phyloP scores from a whole-genome alignment of 768 basidiomycete species.

The Panaeolus cyanescens region DNA sequence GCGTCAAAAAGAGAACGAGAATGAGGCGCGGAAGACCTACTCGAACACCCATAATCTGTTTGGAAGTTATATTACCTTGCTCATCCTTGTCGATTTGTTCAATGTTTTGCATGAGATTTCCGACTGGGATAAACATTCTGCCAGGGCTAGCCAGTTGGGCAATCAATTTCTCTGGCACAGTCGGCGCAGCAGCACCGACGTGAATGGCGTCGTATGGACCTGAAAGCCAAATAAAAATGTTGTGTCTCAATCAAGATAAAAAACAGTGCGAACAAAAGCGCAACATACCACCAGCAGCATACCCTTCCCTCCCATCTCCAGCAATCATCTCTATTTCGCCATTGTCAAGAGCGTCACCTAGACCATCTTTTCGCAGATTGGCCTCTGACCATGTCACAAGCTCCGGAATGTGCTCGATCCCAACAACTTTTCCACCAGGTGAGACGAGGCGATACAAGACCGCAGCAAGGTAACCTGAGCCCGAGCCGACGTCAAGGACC shows the following conservation, averaged over 20 bases:
- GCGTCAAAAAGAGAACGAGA: not conserved
- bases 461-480: conserved; percentile 85
- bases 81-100: conserved; percentile 79
- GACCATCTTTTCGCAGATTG: conserved; percentile 71
- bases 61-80: conserved; percentile 64
- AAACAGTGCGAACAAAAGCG: not conserved
- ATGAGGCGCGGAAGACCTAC: conserved; percentile 43
- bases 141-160: conserved; percentile 78
- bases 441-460: conserved; percentile 77
- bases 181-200: conserved; percentile 90
- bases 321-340: conserved; percentile 62
- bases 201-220: conserved; percentile 86
- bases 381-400: conserved; percentile 68
- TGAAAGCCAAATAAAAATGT: conserved; percentile 16
- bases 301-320: conserved; percentile 83
- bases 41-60: conserved; percentile 76
- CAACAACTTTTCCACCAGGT: conserved; percentile 66
- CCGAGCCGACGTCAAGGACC: conserved; percentile 89
- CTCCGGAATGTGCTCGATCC: conserved; percentile 88
- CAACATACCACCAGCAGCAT: conserved; percentile 29
- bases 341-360: conserved; percentile 52
- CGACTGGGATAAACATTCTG: conserved; percentile 93
- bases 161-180: conserved; percentile 67
- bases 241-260: not conserved
- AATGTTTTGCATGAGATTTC: conserved; percentile 59